Base-by-base conservation (phyloP, 2,329 filamentous ascomycete species). In the Teratosphaeria pseudoeucalypti region DNA sequence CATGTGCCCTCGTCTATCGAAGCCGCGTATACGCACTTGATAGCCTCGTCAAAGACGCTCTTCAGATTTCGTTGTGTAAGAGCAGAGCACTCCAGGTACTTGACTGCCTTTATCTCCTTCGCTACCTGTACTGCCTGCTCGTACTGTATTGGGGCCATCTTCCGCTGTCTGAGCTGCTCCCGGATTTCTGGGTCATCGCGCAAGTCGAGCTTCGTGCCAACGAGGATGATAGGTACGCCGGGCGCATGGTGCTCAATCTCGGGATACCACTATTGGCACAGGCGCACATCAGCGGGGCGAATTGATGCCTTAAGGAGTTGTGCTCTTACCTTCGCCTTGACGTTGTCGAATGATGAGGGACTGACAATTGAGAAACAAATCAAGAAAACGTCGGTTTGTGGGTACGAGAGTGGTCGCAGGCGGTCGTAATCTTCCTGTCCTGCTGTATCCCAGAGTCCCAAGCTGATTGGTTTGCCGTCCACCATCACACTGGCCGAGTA, bases 401-500 rank as follows among this genome's bases (percentile, higher is more conserved):
- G 94, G 77, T 97, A 99, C 52, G 92, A 97, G 62, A 99, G 85
- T 63, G 92, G 92, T 71, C 92, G 87, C 73, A 97, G 82, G 76
- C 92, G 84, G 74, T 97, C 92, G 79, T 97, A 97, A 82, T 97
- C 92, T 79, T 97, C 92, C 80, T 97, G 94, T 72, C 92, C 92
- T 67, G 92, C 92, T 66, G 92, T 99, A 88, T 99, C 92, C 92
- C 94, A 97, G 34, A 99, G 80, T 67, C 92, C 94, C 69, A 99
- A 78, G 77, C 91, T 96, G 78, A 97, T 96, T 62, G 92, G 92
- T 80, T 95, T 95, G 70, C 92, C 91, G 80, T 97, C 94, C 59
- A 97, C 94, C 90, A 96, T 96, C 59, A 99, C 94, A 80, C 91
- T 96, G 65, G 94, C 94, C 43, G 92, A 96, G 81, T 97, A 97